These are phyloP conservation scores for Boletus tylopilopsis DNA, from an alignment of 768 basidiomycete genomes.

Conservation along the genomic window DNA sequence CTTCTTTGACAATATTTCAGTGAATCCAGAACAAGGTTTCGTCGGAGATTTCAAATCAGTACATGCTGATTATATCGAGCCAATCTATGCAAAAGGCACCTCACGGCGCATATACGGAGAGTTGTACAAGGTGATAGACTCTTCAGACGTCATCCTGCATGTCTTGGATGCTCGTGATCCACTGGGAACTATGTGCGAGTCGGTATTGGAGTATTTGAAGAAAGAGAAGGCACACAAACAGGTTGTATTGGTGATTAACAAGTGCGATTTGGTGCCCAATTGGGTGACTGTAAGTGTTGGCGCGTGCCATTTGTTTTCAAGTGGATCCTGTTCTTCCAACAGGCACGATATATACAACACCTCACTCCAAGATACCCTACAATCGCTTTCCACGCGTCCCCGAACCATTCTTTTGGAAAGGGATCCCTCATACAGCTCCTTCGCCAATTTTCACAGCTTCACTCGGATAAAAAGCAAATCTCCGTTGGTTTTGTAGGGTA, in stretches of 20 bases:
- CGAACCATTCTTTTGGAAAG: slow-evolving; percentile 98
- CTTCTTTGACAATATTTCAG: slow-evolving; percentile 8
- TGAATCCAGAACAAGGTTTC: slow-evolving; percentile 7
- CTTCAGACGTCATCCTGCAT: slow-evolving; percentile 94
- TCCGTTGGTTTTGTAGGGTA: slow-evolving; percentile 98
- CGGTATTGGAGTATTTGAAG: slow-evolving; percentile 85
- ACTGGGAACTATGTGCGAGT: slow-evolving; percentile 91
- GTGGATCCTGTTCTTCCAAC: background rate
- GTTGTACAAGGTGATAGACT: slow-evolving; percentile 98
- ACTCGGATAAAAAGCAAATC: slow-evolving; percentile 99
- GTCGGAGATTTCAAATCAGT: slow-evolving; percentile 47
- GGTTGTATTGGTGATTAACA: slow-evolving; percentile 94
- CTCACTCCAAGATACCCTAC: slow-evolving; percentile 94
- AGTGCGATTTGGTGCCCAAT: slow-evolving; percentile 96
- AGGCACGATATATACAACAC: slow-evolving; percentile 96
- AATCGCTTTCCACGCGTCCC: slow-evolving; percentile 97
- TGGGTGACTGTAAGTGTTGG: slow-evolving; percentile 87
- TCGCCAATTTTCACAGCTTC: slow-evolving; percentile 93
- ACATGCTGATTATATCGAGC: slow-evolving; percentile 80
- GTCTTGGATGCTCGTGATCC: slow-evolving; percentile 96
- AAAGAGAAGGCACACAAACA: slow-evolving; percentile 99
- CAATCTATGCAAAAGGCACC: slow-evolving; percentile 93
- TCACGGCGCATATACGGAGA: slow-evolving; percentile 96
- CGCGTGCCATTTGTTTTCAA: background rate
- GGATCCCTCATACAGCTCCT: slow-evolving; percentile 96